A percentile compares a stretch with the other conserved stretches of the same genome.
These are phyloP conservation scores for Periconia sp. DNA, from an alignment of 2,329 filamentous ascomycete genomes.

Conservation along the genomic window DNA sequence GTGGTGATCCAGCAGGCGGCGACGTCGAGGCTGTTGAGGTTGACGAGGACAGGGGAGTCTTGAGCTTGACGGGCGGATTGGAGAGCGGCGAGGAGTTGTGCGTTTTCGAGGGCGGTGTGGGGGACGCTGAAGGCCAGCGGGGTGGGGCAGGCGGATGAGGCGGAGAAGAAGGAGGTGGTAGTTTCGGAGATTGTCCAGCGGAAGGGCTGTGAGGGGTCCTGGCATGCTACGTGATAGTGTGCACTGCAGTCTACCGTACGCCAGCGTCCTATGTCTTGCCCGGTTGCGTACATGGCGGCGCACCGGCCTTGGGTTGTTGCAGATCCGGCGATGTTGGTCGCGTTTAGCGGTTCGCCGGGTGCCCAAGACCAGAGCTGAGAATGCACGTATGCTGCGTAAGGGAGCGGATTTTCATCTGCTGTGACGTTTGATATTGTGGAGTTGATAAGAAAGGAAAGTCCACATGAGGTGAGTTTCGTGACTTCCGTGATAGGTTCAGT, in stretches of 20 bases:
- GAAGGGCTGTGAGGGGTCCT: slow-evolving; percentile 60
- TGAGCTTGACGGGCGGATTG: slow-evolving; percentile 14
- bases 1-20: slow-evolving; percentile 66
- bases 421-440: slow-evolving; percentile 58
- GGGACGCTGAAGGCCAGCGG: slow-evolving; percentile 62
- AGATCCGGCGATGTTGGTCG: slow-evolving; percentile 39
- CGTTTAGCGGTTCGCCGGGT: slow-evolving; percentile 60
- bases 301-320: slow-evolving; percentile 56
- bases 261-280: slow-evolving; percentile 61
- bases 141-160: slow-evolving; percentile 54
- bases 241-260: slow-evolving; percentile 61
- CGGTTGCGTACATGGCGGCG: slow-evolving; percentile 56
- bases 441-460: slow-evolving; percentile 66
- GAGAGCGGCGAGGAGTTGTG: slow-evolving; percentile 56
- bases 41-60: slow-evolving; percentile 57
- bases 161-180: slow-evolving; percentile 52
- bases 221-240: slow-evolving; percentile 62
- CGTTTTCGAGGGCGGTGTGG: slow-evolving; percentile 68
- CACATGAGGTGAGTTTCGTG: slow-evolving; percentile 60
- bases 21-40: slow-evolving; percentile 66
- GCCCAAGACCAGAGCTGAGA: slow-evolving; percentile 67
- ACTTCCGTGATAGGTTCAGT: slow-evolving; percentile 31
- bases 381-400: slow-evolving; percentile 59
- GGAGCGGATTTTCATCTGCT: slow-evolving; percentile 54
- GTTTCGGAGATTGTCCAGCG: slow-evolving; percentile 60